Percentiles rank a stretch among this genome's conserved stretches.
These are phyloP conservation scores for Penicillium sp. DNA, from an alignment of 2,329 filamentous ascomycete genomes.

Conservation along the genomic window DNA sequence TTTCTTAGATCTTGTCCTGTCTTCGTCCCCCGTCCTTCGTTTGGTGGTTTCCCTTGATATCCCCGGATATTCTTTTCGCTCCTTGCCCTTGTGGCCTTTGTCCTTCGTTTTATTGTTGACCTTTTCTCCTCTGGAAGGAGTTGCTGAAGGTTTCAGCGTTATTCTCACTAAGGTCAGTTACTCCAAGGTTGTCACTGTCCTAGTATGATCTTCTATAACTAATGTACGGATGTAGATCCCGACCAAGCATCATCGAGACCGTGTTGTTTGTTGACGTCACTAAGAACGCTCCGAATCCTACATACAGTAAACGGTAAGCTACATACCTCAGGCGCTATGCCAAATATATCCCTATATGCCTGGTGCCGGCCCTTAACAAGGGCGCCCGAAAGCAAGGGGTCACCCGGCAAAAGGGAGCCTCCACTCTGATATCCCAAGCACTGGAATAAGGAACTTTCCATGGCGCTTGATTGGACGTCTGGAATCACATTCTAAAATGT, in stretches of 20 bases:
- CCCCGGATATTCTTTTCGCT: background rate
- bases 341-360: background rate
- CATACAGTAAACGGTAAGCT: constrained; percentile 15
- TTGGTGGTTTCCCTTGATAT: background rate
- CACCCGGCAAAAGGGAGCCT: constrained; percentile 17
- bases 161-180: background rate
- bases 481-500: constrained; percentile 9
- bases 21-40: background rate
- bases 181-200: background rate
- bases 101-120: background rate
- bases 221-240: background rate
- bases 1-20: background rate
- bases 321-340: constrained; percentile 11
- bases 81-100: background rate
- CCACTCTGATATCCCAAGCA: constrained; percentile 8
- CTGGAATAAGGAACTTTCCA: constrained; percentile 11
- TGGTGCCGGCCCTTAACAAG: constrained; percentile 5
- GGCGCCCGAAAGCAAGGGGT: constrained; percentile 19
- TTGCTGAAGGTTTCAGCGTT: background rate
- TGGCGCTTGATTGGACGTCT: constrained; percentile 10
- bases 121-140: background rate
- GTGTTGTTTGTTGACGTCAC: constrained; percentile 21
- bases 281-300: constrained; percentile 7
- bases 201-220: background rate
- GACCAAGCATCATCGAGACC: background rate